Conservation (phyloP, 306 rosid species). For the Quercus bicolor region DNA sequence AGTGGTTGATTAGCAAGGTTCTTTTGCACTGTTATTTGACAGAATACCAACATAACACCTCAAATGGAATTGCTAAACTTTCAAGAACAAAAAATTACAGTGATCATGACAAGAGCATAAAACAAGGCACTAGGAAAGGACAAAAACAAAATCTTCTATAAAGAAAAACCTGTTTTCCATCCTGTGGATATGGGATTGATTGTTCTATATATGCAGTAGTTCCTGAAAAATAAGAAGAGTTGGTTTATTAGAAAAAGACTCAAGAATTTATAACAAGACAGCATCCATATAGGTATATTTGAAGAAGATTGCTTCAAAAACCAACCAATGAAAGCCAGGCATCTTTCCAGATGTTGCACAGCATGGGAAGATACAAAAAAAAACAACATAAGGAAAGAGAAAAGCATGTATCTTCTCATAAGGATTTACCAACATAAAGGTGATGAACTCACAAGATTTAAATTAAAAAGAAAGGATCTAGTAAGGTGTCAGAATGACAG, state of each 20-base stretch:
- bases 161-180: conserved; percentile 80
- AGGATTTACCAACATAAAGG: background rate
- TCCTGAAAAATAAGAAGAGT: conserved; percentile 44
- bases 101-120: background rate
- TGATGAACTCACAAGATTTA: background rate
- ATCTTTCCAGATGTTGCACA: background rate
- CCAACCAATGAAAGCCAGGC: background rate
- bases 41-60: background rate
- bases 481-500: background rate
- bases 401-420: background rate
- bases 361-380: background rate
- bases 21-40: background rate
- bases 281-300: conserved; percentile 3
- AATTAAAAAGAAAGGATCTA: background rate
- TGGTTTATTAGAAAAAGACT: conserved; percentile 31
- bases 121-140: background rate
- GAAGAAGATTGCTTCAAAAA: conserved; percentile 7
- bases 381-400: background rate
- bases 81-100: background rate
- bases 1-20: background rate
- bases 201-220: conserved; percentile 82
- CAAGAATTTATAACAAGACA: conserved; percentile 23
- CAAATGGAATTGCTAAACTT: background rate
- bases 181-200: conserved; percentile 73
- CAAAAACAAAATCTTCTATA: background rate